Base-by-base conservation (phyloP, 2,329 filamentous ascomycete species). In the Trichoderma atrobrunneum region DNA sequence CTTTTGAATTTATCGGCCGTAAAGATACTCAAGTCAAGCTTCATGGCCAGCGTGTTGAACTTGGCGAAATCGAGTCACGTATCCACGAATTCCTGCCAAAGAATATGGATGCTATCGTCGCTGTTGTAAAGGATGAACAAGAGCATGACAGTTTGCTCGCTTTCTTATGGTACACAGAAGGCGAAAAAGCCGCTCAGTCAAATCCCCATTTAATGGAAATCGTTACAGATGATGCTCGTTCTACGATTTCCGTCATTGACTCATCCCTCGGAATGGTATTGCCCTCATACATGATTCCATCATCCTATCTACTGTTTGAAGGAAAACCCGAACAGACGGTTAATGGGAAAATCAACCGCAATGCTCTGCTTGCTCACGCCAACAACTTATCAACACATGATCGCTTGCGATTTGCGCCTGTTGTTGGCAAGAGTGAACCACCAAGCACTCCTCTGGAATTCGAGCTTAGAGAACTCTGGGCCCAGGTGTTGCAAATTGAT, bases 261-360 rank as follows among this genome's bases (percentile, higher is more conserved):
- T 67, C 34, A 8, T 72, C 65, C 6, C 30, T 74, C 4, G 36
- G 61, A 30, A 56, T 65, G 66, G 36, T 74, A 3, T 21, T 74
- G 24, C 66, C 73, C 16, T 64, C 69, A 12, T 74, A 74, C 21
- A 74, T 74, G 73, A 61, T 74, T 39, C 73, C 73, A 21, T 51
- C 69, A 26, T 63, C 56, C 34, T 74, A 74, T 48, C 70, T 73
- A 7, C 21, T 74, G 1, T 74, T 73, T 21, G 30, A 66, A 21
- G 73, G 73, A 3, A 71, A 60, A 11, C 73, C 73, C 10, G 66
- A 72, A 12, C 56, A 72, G 57, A 73, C 70, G 3, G 43, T 60
- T 18, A 72, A 73, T 24, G 73, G 73, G 6, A 74, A 74, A 26
- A 24, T 72, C 16, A 69, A 74, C 36, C 64, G 73, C 2, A 66